Evolutionary conservation across 441 rosid genomes (phyloP).

Genomic region (Syzygium malaccense): DNA sequence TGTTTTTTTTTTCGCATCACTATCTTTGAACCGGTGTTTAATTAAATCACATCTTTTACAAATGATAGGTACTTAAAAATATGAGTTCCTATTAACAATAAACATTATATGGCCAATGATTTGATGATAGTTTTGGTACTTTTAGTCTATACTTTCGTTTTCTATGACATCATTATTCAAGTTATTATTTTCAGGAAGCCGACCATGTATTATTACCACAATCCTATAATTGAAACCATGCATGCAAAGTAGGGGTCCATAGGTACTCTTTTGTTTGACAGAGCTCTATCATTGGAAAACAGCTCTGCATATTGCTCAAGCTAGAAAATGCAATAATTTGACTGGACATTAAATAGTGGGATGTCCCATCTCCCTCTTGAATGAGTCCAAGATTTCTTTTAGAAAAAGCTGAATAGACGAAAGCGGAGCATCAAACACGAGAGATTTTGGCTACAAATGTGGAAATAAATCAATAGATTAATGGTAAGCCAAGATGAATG

Average conservation of each 20-base stretch:
- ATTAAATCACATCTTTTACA: too few relatives aligned
- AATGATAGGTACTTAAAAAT: too few relatives aligned
- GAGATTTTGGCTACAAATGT: not conserved
- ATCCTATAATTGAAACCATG: not conserved
- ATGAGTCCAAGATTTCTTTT: not conserved
- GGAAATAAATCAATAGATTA: not conserved
- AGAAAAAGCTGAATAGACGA: not conserved
- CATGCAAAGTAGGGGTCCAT: not conserved
- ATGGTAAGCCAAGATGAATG: too few relatives aligned
- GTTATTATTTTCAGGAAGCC: too few relatives aligned
- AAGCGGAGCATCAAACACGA: not conserved
- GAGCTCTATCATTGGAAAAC: accelerated
- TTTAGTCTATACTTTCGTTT: not conserved
- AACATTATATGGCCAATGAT: too few relatives aligned
- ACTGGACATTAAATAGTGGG: too few relatives aligned
- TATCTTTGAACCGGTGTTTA: accelerated
- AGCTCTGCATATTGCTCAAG: not conserved
- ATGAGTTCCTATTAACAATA: too few relatives aligned
- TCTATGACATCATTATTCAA: too few relatives aligned
- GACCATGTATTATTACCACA: too few relatives aligned
- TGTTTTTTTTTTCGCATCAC: accelerated
- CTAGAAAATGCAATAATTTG: not conserved
- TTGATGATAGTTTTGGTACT: too few relatives aligned
- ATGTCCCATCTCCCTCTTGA: not conserved
- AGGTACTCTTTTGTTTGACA: not conserved